Conservation (phyloP, 306 rosid genomes). For the Glycine latifolia region DNA sequence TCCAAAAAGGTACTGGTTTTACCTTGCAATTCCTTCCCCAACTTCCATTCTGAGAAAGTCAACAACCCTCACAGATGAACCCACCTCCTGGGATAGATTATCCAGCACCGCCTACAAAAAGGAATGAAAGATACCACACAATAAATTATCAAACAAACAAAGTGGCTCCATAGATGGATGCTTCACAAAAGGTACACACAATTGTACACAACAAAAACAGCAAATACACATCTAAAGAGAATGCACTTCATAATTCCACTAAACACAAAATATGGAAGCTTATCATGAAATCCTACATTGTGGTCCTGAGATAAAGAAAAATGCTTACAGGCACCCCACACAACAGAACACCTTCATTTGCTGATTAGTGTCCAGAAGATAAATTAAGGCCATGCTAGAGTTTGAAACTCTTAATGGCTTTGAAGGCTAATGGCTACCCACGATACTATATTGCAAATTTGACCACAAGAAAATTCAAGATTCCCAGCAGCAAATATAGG, state of each 20-base stretch:
- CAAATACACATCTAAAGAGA: constrained; percentile 10
- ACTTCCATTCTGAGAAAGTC: constrained; percentile 91
- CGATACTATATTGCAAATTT: constrained; percentile 22
- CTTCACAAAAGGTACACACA: constrained; percentile 22
- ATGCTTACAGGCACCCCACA: constrained; percentile 14
- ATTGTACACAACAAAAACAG: not conserved
- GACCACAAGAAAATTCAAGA: constrained; percentile 16
- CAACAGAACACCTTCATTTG: constrained; percentile 2
- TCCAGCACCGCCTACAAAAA: constrained; percentile 66
- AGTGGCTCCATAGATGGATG: constrained; percentile 17
- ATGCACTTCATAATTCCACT: not conserved
- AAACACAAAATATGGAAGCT: not conserved
- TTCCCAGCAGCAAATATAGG: constrained; percentile 34
- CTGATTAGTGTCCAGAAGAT: constrained; percentile 12
- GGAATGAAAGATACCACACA: constrained; percentile 39
- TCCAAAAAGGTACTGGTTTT: constrained; percentile 36
- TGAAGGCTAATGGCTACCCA: not conserved
- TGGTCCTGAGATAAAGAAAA: constrained; percentile 15
- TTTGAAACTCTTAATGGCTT: too few species aligned
- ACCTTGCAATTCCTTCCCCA: constrained; percentile 94
- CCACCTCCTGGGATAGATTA: constrained; percentile 83
- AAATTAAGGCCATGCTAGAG: not conserved
- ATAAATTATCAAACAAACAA: constrained; percentile 34
- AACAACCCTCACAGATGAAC: constrained; percentile 81
- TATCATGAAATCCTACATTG: not conserved